Evolutionary conservation across 208 protist genomes (phyloP).

Genomic region (Leishmania martiniquensis): DNA sequence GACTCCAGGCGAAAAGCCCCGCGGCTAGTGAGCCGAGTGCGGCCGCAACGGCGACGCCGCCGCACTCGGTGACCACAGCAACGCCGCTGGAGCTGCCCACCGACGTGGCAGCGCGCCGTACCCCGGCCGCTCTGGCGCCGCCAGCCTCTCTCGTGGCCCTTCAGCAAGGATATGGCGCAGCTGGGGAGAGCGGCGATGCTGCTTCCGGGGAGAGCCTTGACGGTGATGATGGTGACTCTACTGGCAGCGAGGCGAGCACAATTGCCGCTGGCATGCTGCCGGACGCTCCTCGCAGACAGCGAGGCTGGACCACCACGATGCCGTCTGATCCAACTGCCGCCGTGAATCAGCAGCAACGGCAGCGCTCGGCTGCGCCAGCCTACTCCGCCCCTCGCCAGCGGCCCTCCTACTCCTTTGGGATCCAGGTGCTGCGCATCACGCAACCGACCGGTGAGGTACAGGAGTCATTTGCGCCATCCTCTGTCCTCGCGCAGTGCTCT

Average conservation of each 20-base stretch:
- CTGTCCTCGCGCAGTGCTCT: too few species aligned
- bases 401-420: conserved; percentile 8
- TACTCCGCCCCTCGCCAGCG: not conserved
- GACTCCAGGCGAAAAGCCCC: not conserved
- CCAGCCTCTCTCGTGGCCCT: not conserved
- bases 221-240: conserved; percentile 4
- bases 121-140: not conserved
- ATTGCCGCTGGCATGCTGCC: conserved; percentile 21
- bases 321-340: not conserved
- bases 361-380: not conserved
- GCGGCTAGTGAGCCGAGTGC: not conserved
- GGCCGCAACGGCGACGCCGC: conserved; percentile 4
- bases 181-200: not conserved
- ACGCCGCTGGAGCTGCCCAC: not conserved
- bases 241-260: conserved; percentile 23
- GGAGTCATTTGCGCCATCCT: not conserved
- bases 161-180: not conserved
- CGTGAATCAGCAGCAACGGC: not conserved
- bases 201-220: not conserved
- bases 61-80: conserved; percentile 4
- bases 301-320: not conserved
- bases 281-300: not conserved
- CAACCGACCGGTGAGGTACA: conserved; percentile 19
- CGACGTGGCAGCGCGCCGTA: not conserved
- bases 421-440: conserved; percentile 29